Evolutionary conservation across 176 grass and related monocot species (phyloP).

Genomic region (Lolium perenne): DNA sequence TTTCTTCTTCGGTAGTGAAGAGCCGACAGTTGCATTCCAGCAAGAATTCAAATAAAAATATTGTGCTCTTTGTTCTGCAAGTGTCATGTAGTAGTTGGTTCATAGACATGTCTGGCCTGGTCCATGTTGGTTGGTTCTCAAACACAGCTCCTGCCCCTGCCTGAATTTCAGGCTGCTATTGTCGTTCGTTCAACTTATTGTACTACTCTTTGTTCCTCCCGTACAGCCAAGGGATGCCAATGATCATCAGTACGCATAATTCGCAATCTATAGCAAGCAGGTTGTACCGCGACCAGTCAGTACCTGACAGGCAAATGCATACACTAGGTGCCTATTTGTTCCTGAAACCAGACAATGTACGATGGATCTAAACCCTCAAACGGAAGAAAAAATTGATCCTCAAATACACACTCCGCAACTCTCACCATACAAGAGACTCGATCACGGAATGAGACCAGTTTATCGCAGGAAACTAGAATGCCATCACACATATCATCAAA

Average conservation of each 20-base stretch:
- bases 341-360: background rate
- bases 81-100: background rate
- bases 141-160: background rate
- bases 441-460: background rate
- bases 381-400: background rate
- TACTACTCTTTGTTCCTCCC: background rate
- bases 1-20: too few species aligned
- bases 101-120: background rate
- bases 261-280: background rate
- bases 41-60: background rate
- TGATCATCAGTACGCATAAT: background rate
- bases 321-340: background rate
- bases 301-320: background rate
- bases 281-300: background rate
- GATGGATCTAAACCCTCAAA: background rate
- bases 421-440: background rate
- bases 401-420: background rate
- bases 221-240: background rate
- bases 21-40: background rate
- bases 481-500: background rate
- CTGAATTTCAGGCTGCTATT: constrained; percentile 21
- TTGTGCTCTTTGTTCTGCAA: background rate
- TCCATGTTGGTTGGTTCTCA: constrained; percentile 31
- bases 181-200: constrained; percentile 20
- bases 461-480: background rate